Evolutionary conservation across 805 yeast species (phyloP).

Genomic region (Lipomyces spencermartinsiae): DNA sequence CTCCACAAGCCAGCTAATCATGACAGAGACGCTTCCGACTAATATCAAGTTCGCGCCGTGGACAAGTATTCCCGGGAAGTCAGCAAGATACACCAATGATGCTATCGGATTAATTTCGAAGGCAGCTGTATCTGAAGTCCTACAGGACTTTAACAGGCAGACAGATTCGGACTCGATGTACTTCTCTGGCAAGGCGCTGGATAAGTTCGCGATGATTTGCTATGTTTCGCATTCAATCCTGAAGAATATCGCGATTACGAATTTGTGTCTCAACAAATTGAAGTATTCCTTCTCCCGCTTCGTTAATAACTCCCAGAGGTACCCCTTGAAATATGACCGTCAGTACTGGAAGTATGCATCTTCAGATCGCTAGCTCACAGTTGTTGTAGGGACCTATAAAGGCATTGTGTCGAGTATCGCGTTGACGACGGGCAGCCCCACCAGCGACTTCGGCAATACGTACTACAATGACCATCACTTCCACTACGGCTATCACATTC

Average conservation of each 20-base stretch:
- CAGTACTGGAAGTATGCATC: constrained; percentile 55
- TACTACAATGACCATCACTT: constrained; percentile 87
- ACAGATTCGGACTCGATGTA: constrained; percentile 84
- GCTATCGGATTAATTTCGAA: constrained; percentile 51
- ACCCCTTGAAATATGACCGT: constrained; percentile 79
- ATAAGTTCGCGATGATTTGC: constrained; percentile 87
- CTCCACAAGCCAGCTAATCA: constrained; percentile 44
- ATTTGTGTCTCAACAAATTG: constrained; percentile 59
- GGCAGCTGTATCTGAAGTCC: constrained; percentile 59
- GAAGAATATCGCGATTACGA: constrained; percentile 59
- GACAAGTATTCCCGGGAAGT: constrained; percentile 54
- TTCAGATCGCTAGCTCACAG: background rate
- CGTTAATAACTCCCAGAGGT: constrained; percentile 67
- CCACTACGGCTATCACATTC: constrained; percentile 83
- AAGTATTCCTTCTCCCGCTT: constrained; percentile 74
- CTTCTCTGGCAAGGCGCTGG: constrained; percentile 84
- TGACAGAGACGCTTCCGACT: constrained; percentile 51
- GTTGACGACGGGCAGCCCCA: constrained; percentile 45
- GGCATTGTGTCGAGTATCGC: constrained; percentile 65
- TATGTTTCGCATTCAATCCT: constrained; percentile 74
- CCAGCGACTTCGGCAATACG: constrained; percentile 76
- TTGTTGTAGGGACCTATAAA: constrained; percentile 24
- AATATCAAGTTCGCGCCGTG: constrained; percentile 63
- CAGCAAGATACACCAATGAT: constrained; percentile 50
- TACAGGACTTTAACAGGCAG: constrained; percentile 61